phyloP scores from a whole-genome alignment of 192 early-diverging fungal genomes.

The Chytriomyces sp. region DNA sequence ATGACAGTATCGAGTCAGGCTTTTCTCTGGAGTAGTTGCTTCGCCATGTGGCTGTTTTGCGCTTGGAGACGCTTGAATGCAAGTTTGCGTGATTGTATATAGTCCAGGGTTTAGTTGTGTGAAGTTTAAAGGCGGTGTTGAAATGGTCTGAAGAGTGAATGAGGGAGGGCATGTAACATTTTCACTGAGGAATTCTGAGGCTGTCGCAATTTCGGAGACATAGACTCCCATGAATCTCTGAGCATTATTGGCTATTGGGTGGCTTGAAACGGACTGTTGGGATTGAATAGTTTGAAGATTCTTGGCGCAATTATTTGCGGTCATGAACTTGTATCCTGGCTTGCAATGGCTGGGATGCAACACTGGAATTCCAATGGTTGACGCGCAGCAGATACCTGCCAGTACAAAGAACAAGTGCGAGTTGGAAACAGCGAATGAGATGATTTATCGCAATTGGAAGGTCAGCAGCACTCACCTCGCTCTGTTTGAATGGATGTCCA shows the following conservation, averaged over 20 bases:
- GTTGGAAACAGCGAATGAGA: too few relatives aligned
- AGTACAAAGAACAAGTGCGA: not conserved
- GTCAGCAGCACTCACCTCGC: slow-evolving; percentile 1
- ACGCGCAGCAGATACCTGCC: slow-evolving; percentile 8
- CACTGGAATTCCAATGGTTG: not conserved
- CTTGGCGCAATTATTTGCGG: not conserved
- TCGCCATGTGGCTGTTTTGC: not conserved
- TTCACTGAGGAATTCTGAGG: slow-evolving; percentile 3
- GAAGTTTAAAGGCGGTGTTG: not conserved
- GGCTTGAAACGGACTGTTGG: not conserved
- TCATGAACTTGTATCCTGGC: slow-evolving; percentile 6
- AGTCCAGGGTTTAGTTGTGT: not conserved
- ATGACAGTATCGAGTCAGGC: not conserved
- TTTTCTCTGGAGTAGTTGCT: not conserved
- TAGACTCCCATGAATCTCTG: not conserved
- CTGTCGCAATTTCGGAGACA: not conserved
- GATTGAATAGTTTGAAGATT: not conserved
- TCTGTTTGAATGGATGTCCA: too few relatives aligned
- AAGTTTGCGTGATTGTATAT: slow-evolving; percentile 5
- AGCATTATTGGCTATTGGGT: not conserved
- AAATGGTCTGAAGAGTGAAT: slow-evolving; percentile 2
- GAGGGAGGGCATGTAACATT: not conserved
- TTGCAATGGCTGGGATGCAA: not conserved
- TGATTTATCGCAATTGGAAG: too few relatives aligned
- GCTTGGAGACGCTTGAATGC: not conserved